Evolutionary conservation across 305 asterid genomes (phyloP).

Genomic region (Rubia peregrina): DNA sequence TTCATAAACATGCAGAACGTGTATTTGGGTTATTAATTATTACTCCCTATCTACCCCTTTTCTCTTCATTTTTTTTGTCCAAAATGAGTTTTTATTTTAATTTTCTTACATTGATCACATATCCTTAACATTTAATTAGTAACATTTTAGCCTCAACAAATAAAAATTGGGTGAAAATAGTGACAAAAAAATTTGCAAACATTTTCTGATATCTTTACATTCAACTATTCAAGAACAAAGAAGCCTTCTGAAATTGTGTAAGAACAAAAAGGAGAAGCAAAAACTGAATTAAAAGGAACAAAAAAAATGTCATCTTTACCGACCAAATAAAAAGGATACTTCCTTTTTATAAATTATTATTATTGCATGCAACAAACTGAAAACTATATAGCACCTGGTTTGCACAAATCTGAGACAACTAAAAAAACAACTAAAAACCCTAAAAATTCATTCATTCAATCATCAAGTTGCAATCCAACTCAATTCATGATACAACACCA

Average conservation of each 20-base stretch:
- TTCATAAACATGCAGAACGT: not conserved
- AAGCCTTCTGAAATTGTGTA: no score
- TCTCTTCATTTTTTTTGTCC: not conserved
- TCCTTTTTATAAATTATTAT: not conserved
- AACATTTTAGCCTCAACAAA: no score
- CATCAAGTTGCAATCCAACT: not conserved
- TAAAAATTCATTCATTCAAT: not conserved
- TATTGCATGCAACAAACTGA: not conserved
- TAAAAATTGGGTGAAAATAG: no score
- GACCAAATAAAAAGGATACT: not conserved
- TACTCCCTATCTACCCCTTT: not conserved
- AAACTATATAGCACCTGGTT: not conserved
- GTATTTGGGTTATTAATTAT: not conserved
- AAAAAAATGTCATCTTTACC: no score
- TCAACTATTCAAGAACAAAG: not conserved
- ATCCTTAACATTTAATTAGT: no score
- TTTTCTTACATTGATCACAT: not conserved
- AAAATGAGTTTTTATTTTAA: not conserved
- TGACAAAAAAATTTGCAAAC: no score
- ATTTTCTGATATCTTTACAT: no score
- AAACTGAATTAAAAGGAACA: no score
- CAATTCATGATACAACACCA: not conserved
- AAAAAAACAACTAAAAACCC: not conserved
- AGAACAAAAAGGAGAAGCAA: not conserved
- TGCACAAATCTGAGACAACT: not conserved